Percentiles rank a stretch among this genome's conserved stretches.
Evolutionary conservation across 345 rosid genomes (phyloP).

Genomic region (Acer yangbiense): DNA sequence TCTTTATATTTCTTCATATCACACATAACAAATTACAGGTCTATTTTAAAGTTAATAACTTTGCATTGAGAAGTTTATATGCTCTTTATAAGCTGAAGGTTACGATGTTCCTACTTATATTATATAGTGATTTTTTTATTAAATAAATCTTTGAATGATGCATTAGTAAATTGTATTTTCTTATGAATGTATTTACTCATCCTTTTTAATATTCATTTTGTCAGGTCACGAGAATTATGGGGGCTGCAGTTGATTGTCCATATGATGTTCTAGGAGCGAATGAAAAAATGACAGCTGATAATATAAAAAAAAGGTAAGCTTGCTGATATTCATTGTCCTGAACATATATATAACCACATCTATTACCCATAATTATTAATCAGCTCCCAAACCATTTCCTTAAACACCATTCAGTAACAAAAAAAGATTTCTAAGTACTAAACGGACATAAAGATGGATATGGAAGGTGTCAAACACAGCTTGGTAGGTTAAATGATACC

Average conservation of each 20-base stretch:
- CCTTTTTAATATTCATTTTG: constrained; percentile 14
- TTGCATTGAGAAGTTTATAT: background rate
- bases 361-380: background rate
- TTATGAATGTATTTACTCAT: constrained; percentile 13
- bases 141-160: background rate
- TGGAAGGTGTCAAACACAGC: background rate
- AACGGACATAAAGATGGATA: background rate
- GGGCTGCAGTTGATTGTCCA: constrained; percentile 63
- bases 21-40: background rate
- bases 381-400: background rate
- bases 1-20: background rate
- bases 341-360: background rate
- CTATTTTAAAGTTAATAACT: background rate
- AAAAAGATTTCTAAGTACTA: background rate
- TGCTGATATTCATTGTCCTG: constrained; percentile 10
- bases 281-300: constrained; percentile 66
- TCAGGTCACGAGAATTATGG: constrained; percentile 91
- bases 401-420: background rate
- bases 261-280: constrained; percentile 83
- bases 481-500: background rate
- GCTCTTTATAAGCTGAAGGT: background rate
- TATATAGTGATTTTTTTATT: background rate
- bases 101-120: background rate
- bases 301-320: constrained; percentile 81
- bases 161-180: background rate